Evolutionary conservation across 768 basidiomycete species (phyloP), one percentile per base, ranked within the genome.

Genomic region (Holtermanniella nyarrowii): DNA sequence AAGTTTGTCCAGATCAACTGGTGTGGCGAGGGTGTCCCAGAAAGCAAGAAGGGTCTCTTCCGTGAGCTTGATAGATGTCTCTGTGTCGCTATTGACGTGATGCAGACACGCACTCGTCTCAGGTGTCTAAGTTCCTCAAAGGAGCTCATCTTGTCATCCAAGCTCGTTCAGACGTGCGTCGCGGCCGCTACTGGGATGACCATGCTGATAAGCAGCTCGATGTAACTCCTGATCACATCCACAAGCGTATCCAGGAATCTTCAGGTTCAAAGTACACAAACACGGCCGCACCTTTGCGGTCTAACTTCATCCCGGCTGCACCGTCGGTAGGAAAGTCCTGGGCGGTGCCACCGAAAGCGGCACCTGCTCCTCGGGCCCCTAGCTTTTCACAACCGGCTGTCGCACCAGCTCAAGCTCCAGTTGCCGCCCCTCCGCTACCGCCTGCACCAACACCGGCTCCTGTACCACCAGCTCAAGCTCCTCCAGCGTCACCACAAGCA

Each of bases 1-100:
- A 96, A 95, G 74, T 88, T 91, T 56, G 88, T 96, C 14, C 86
- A 93, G 65, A 84, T 97, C 72, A 88, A 89, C 63, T 95, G 93
- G 91, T 89, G 88, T 60, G 93, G 93, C 42, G 91, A 93, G 64
- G 93, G 93, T 52, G 93, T 97, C 1, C 93, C 93, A 12, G 88
- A 83, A 69, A 77, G 77, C 18, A 84, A 86, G 72, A 97, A 97
- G 70, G 93, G 93, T 5, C 77, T 95, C 21, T 93, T 93, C 75
- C 84, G 74, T 74, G 50, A 40, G 73, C 65, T 10, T 5, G 20
- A 3, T 23, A 13, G 41, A 27, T 7, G 5, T 3, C 37, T 25
- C 13, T 18, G 3, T 18, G 31, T 16, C 14, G 13, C 4, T 24
- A 26, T 42, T 50, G 48, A 26, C 23, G 13, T 37, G 42, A 18